Percentiles rank a stretch among this genome's conserved stretches.
These are phyloP conservation scores for Penicillium soppii DNA, from an alignment of 495 filamentous ascomycete species.

Conservation along the genomic window DNA sequence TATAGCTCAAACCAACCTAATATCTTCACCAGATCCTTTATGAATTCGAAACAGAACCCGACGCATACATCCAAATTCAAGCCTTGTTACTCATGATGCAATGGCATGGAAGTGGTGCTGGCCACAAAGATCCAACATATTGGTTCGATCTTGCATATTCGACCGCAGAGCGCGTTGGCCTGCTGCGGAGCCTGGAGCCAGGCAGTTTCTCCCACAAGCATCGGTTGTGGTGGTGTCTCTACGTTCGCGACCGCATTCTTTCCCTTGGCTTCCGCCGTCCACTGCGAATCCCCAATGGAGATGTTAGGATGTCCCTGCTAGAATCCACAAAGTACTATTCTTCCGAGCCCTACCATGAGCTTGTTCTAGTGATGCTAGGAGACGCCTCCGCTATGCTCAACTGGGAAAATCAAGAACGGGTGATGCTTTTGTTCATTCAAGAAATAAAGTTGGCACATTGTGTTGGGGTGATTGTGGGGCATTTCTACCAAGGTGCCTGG, in stretches of 20 bases:
- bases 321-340: conserved; percentile 9
- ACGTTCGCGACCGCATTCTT: conserved; percentile 7
- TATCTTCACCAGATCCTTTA: neutral
- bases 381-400: conserved; percentile 6
- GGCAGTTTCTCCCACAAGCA: conserved; percentile 9
- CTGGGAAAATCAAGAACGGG: conserved; percentile 8
- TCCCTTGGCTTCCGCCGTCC: conserved; percentile 6
- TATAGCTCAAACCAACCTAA: neutral
- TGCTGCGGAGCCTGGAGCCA: neutral
- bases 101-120: conserved; percentile 4
- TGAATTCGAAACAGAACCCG: conserved; percentile 4
- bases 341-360: conserved; percentile 3
- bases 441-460: conserved; percentile 4
- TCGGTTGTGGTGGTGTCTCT: conserved; percentile 11
- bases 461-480: neutral
- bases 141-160: conserved; percentile 10
- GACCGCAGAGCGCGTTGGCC: conserved; percentile 5
- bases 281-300: conserved; percentile 3
- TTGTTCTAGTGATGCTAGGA: conserved; percentile 1
- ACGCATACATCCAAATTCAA: conserved; percentile 9
- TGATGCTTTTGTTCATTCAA: conserved; percentile 10
- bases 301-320: conserved; percentile 3
- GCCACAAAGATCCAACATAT: conserved; percentile 5
- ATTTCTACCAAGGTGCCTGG: conserved; percentile 2
- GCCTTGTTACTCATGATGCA: conserved; percentile 7